phyloP scores from a whole-genome alignment of 2,329 filamentous ascomycete species.

The Lomentospora prolificans region DNA sequence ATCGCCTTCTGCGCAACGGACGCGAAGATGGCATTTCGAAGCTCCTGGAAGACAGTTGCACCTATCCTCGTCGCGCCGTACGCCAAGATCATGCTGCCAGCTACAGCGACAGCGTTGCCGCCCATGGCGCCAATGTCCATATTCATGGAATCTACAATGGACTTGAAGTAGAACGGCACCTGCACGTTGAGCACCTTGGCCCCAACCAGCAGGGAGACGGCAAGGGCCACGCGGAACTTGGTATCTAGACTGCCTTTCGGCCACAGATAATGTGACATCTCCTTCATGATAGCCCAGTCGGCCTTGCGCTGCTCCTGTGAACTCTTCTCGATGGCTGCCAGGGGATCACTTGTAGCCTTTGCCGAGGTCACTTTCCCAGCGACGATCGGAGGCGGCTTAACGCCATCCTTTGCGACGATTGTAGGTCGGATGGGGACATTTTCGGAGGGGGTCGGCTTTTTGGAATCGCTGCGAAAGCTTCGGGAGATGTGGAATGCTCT shows the following conservation, averaged over 20 bases:
- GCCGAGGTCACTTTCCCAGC: background rate
- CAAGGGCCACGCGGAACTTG: constrained; percentile 73
- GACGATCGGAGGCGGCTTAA: background rate
- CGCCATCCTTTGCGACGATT: background rate
- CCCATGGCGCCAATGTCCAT: constrained; percentile 78
- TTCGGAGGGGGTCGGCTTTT: background rate
- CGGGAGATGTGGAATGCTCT: constrained; percentile 1
- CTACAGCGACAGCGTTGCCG: constrained; percentile 82
- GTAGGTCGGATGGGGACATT: background rate
- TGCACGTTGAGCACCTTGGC: constrained; percentile 96
- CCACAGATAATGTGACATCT: constrained; percentile 96
- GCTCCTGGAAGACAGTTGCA: constrained; percentile 81
- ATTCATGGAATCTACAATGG: constrained; percentile 95
- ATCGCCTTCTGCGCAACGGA: constrained; percentile 97
- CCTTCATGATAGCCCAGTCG: constrained; percentile 97
- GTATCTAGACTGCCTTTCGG: constrained; percentile 69
- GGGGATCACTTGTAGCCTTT: constrained; percentile 30
- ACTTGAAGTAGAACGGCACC: constrained; percentile 98
- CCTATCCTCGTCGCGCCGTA: constrained; percentile 86
- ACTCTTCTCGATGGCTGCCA: constrained; percentile 54
- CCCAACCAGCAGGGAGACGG: constrained; percentile 74
- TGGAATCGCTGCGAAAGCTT: background rate
- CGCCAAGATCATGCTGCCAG: constrained; percentile 85
- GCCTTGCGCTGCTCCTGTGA: constrained; percentile 87
- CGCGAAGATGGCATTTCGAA: constrained; percentile 93